These are phyloP conservation scores for Xylaria castorea DNA, from an alignment of 495 filamentous ascomycete species.

Conservation along the genomic window DNA sequence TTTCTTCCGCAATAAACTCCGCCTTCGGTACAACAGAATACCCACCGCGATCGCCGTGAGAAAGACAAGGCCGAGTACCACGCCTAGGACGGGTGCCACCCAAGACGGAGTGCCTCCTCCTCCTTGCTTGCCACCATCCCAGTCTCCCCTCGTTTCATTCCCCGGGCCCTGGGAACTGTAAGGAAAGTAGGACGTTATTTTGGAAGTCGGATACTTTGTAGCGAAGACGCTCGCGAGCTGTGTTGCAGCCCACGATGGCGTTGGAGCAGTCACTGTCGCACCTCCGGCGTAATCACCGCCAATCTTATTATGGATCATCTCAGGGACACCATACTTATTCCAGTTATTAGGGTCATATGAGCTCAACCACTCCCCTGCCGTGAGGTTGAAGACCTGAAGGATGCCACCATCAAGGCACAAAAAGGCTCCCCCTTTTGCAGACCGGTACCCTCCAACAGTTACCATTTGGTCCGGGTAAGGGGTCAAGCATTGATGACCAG, in stretches of 20 bases:
- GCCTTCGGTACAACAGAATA: slow-evolving; percentile 62
- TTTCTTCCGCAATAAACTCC: slow-evolving; percentile 46
- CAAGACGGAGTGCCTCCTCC: slow-evolving; percentile 58
- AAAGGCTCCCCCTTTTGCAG: slow-evolving; percentile 24
- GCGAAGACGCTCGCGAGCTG: slow-evolving; percentile 61
- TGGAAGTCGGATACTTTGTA: slow-evolving; percentile 61
- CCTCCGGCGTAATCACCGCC: slow-evolving; percentile 68
- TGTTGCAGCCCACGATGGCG: slow-evolving; percentile 57
- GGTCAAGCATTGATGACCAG: slow-evolving; percentile 68
- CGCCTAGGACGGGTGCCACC: slow-evolving; percentile 70
- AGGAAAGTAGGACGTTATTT: slow-evolving; percentile 65
- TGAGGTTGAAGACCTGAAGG: slow-evolving; percentile 70
- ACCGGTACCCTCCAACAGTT: slow-evolving; percentile 63
- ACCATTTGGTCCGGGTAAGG: slow-evolving; percentile 79
- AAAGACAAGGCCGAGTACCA: slow-evolving; percentile 67
- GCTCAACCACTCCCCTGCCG: slow-evolving; percentile 60
- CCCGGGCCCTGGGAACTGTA: slow-evolving; percentile 50
- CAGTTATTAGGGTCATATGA: slow-evolving; percentile 65
- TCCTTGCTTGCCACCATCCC: slow-evolving; percentile 23
- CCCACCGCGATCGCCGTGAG: slow-evolving; percentile 58
- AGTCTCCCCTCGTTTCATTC: slow-evolving; percentile 43
- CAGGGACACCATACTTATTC: slow-evolving; percentile 67
- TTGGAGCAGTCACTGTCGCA: slow-evolving; percentile 59
- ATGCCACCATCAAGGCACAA: slow-evolving; percentile 62
- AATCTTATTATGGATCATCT: slow-evolving; percentile 61